Evolutionary conservation across 2,329 filamentous ascomycete genomes (phyloP).

Genomic region (Scorias spongiosa): DNA sequence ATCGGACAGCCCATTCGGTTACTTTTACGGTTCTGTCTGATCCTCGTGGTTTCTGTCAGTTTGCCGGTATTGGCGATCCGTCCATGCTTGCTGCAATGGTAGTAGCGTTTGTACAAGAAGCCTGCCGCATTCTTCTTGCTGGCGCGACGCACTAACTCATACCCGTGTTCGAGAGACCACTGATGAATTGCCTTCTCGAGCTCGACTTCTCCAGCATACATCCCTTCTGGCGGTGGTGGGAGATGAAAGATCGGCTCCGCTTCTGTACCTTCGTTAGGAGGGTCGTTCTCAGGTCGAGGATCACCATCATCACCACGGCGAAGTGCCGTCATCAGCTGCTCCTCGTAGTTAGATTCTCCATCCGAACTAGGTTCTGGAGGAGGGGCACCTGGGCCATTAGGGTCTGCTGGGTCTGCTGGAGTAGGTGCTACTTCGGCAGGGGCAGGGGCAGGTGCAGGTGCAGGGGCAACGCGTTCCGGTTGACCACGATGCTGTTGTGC

Average conservation of each 20-base stretch:
- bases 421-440: not conserved
- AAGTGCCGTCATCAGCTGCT: constrained; percentile 13
- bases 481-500: constrained; percentile 2
- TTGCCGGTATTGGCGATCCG: constrained; percentile 12
- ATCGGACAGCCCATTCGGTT: constrained; percentile 18
- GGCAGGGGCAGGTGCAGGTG: not conserved
- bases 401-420: not conserved
- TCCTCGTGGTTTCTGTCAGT: constrained; percentile 11
- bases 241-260: constrained; percentile 17
- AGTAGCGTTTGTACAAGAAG: constrained; percentile 20
- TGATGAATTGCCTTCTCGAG: constrained; percentile 18
- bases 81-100: constrained; percentile 20
- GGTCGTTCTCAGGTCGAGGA: constrained; percentile 9
- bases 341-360: constrained; percentile 9
- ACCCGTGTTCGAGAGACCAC: constrained; percentile 20
- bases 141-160: constrained; percentile 18
- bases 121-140: constrained; percentile 20
- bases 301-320: constrained; percentile 12
- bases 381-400: constrained; percentile 14
- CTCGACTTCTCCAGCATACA: constrained; percentile 13
- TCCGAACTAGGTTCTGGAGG: constrained; percentile 10
- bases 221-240: constrained; percentile 17
- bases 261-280: constrained; percentile 5
- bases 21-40: constrained; percentile 15
- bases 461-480: not conserved